Base-by-base conservation (phyloP, 2,329 filamentous ascomycete species). In the Biscogniauxia sp. region DNA sequence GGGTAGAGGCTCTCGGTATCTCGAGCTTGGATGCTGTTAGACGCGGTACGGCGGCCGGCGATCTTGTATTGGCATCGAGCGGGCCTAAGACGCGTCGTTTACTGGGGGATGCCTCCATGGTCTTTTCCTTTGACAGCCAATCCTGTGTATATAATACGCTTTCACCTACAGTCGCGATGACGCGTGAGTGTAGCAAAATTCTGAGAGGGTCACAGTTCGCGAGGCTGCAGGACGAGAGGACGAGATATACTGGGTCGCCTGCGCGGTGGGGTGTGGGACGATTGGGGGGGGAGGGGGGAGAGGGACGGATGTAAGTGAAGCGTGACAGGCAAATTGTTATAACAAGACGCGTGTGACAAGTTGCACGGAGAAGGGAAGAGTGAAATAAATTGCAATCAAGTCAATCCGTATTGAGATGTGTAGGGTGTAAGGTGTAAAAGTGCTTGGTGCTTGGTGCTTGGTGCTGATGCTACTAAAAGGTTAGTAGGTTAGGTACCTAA, bases 31-130 rank as follows among this genome's bases (percentile, higher is more conserved):
- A 68, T 20, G 60, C 58, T 13, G 54, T 59, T 37, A 50, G 51
- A 56, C 63, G 64, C 58, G 61, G 25, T 15, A 26, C 19, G 6
- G 60, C 20, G 8, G 64, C 49, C 15, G 70, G 60, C 7, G 64
- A 70, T 62, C 68, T 66, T 5, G 68, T 64, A 54, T 74, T 74
- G 50, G 56, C 63, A 56, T 73, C 70, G 17, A 74, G 53, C 6
- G 68, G 58, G 53, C 58, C 72, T 28, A 74, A 61, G 45, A 63
- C 72, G 65, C 71, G 71, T 66, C 72, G 64, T 57, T 72, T 73
- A 60, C 45, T 66, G 5, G 72, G 70, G n/a, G 68, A 69, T 25
- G 64, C 52, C 32, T 70, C 68, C 72, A 73, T 73, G 51, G 19
- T 52, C 28, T 32, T 23, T 2, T 52, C 7, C 7, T n/a, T 17